These are phyloP conservation scores for Smittium mucronatum DNA, from an alignment of 371 early-diverging fungal species.

Conservation along the genomic window DNA sequence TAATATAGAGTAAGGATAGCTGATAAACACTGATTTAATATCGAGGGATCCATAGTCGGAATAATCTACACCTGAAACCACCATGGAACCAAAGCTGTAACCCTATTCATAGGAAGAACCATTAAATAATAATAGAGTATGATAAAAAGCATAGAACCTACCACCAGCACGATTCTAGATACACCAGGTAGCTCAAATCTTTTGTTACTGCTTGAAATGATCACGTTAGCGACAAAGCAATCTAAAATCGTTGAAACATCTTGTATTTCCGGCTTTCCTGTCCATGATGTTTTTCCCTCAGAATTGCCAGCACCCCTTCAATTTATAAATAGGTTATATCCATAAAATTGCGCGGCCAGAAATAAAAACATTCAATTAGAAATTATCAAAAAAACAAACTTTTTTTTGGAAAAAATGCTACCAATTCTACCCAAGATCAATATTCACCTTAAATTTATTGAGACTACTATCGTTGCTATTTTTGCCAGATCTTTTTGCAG, in stretches of 20 bases:
- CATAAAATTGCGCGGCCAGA: not conserved
- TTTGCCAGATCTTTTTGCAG: not conserved
- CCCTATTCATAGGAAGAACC: constrained; percentile 14
- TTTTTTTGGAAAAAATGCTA: too few relatives aligned
- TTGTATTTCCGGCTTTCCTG: constrained; percentile 25
- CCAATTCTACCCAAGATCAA: not conserved
- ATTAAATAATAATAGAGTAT: not conserved
- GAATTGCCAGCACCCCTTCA: constrained; percentile 31
- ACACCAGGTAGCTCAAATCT: not conserved
- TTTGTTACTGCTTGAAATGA: constrained; percentile 11
- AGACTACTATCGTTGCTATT: not conserved
- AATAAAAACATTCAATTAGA: not conserved
- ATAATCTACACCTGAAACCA: constrained; percentile 19
- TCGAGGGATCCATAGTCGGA: constrained; percentile 20
- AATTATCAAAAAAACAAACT: not conserved
- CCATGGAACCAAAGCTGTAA: constrained; percentile 32
- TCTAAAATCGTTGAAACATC: constrained; percentile 25
- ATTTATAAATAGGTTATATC: constrained; percentile 8
- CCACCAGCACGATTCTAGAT: not conserved
- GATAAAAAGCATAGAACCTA: constrained; percentile 13
- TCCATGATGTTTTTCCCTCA: constrained; percentile 33
- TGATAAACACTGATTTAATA: constrained; percentile 24
- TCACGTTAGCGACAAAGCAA: constrained; percentile 13
- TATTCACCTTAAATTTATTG: not conserved
- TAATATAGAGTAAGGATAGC: constrained; percentile 30